These are phyloP conservation scores for Daedalea quercina DNA, from an alignment of 768 basidiomycete species.

Conservation along the genomic window DNA sequence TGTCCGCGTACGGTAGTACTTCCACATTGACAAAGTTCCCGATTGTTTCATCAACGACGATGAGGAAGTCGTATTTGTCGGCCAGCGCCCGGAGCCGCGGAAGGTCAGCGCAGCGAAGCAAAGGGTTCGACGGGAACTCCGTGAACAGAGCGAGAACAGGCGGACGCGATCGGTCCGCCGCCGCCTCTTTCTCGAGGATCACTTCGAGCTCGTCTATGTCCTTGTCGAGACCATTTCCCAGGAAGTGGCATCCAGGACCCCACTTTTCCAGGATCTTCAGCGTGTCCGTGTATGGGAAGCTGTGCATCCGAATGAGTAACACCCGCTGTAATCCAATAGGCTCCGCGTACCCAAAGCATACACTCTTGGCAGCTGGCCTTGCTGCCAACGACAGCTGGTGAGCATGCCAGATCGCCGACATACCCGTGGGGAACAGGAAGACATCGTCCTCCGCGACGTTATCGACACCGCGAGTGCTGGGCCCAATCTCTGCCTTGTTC, in stretches of 20 bases:
- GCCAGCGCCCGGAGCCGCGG: slow-evolving; percentile 69
- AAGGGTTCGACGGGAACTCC: slow-evolving; percentile 94
- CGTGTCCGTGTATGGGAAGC: slow-evolving; percentile 94
- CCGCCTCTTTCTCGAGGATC: slow-evolving; percentile 44
- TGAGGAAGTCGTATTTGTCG: slow-evolving; percentile 80
- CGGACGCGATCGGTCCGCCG: slow-evolving; percentile 26
- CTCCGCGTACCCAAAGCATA: slow-evolving; percentile 82
- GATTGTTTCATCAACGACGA: slow-evolving; percentile 91
- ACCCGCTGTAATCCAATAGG: not conserved
- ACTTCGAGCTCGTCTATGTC: slow-evolving; percentile 71
- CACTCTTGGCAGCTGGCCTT: slow-evolving; percentile 64
- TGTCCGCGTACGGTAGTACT: slow-evolving; percentile 77
- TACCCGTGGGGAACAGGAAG: slow-evolving; percentile 80
- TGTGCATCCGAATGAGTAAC: slow-evolving; percentile 23
- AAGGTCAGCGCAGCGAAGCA: slow-evolving; percentile 81
- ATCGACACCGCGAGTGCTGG: slow-evolving; percentile 61
- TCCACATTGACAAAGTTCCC: slow-evolving; percentile 94
- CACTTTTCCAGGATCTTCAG: slow-evolving; percentile 92
- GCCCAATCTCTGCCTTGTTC: slow-evolving; percentile 43
- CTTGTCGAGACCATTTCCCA: slow-evolving; percentile 70
- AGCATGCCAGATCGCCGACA: slow-evolving; percentile 92
- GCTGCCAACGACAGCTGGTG: slow-evolving; percentile 62
- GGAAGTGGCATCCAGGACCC: slow-evolving; percentile 91
- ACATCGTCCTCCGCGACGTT: slow-evolving; percentile 82
- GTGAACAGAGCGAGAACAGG: slow-evolving; percentile 80